Evolutionary conservation across 208 protist species (phyloP), one percentile per base, ranked within the genome.

Genomic region (Crithidia expoeki): DNA sequence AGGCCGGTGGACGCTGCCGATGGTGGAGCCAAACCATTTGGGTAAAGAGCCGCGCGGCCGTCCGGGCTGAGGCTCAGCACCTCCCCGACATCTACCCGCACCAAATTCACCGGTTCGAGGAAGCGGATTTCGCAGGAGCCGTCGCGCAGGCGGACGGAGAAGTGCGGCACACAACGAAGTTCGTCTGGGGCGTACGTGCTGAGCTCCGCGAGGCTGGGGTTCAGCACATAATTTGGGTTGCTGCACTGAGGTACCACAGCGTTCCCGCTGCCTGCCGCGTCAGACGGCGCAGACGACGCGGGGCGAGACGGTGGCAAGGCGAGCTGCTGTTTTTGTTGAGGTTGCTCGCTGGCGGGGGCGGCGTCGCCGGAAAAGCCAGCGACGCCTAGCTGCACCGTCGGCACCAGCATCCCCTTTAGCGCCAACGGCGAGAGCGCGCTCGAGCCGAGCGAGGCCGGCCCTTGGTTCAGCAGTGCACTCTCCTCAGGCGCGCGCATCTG

Each of bases 31-130:
- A 71, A 52, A 46, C 71, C 64, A 57, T 62, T 36, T 14, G 85
- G 88, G 74, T 90, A 93, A 55, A 96, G 74, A 12, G 53, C 50
- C 6, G 93, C 92, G 12, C 82, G 65, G n/a, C 91, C 91, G 55
- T 84, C 80, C 17, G n/a, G 53, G 51, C 68, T 57, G 51, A 96
- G 80, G 11, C 59, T 52, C 33, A 96, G 23, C 30, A 76, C 79
- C 7, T 87, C 84, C 16, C 74, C 76, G 27, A 96, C 68, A 28
- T 95, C 87, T 19, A 81, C 78, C 27, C 84, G 74, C 56, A 93
- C 79, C 32, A 96, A 63, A 58, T 94, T 94, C n/a, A 96, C 92
- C 25, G 89, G 88, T 19, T 88, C 84, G 34, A 91, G 69, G 70
- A 96, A 96, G 25, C 65, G 61, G 4, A 96, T 63, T 23, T 77